These are phyloP conservation scores for Kappamyces sp. DNA, from an alignment of 192 early-diverging fungal genomes.

Conservation along the genomic window DNA sequence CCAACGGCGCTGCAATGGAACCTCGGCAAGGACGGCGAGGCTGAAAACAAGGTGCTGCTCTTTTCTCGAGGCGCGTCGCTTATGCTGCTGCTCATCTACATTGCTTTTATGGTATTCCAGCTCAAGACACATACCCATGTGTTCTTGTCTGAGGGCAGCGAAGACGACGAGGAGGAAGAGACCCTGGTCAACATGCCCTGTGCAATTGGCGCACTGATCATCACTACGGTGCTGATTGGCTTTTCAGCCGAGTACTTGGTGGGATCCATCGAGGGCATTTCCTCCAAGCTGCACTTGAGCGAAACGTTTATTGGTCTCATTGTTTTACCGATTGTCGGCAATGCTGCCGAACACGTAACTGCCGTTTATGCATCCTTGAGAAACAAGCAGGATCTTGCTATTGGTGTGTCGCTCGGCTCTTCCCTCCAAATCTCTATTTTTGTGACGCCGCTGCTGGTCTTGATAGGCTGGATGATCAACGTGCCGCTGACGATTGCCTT, in stretches of 20 bases:
- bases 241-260: slow-evolving; percentile 84
- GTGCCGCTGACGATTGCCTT: slow-evolving; percentile 83
- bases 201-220: slow-evolving; percentile 51
- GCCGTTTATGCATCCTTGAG: slow-evolving; percentile 72
- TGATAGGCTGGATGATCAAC: slow-evolving; percentile 79
- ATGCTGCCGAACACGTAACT: slow-evolving; percentile 84
- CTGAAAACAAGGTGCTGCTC: slow-evolving; percentile 20
- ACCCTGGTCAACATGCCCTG: slow-evolving; percentile 48
- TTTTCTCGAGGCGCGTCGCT: slow-evolving; percentile 14
- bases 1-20: slow-evolving; percentile 24
- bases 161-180: slow-evolving; percentile 59
- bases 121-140: slow-evolving; percentile 72
- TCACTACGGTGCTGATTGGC: slow-evolving; percentile 64
- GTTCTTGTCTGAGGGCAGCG: slow-evolving; percentile 23
- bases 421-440: slow-evolving; percentile 76
- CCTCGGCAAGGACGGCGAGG: slow-evolving; percentile 10
- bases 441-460: slow-evolving; percentile 43
- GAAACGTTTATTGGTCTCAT: slow-evolving; percentile 89
- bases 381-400: slow-evolving; percentile 88
- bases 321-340: slow-evolving; percentile 85
- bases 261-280: slow-evolving; percentile 70
- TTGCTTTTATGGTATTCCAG: slow-evolving; percentile 69
- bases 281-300: slow-evolving; percentile 60
- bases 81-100: slow-evolving; percentile 41
- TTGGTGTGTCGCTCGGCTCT: slow-evolving; percentile 81